phyloP scores from a whole-genome alignment of 2,329 filamentous ascomycete species.

The Colletotrichum cuscutae region DNA sequence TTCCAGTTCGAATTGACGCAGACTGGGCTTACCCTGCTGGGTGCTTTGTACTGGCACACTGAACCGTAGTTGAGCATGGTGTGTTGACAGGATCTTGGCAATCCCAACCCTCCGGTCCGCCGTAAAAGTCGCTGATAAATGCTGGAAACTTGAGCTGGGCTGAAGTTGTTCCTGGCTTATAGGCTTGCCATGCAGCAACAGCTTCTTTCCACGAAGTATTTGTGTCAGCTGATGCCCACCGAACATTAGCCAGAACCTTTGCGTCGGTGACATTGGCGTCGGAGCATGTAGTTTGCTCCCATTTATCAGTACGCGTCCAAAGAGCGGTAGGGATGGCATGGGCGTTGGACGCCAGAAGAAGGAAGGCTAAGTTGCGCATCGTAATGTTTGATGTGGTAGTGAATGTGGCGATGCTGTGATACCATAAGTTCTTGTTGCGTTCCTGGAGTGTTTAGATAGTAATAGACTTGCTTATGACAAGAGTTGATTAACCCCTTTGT shows the following conservation, averaged over 20 bases:
- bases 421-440: neutral
- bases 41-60: constrained; percentile 3
- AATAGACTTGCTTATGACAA: neutral
- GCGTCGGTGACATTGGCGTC: constrained; percentile 22
- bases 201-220: constrained; percentile 10
- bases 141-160: constrained; percentile 6
- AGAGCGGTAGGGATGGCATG: neutral
- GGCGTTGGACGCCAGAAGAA: neutral
- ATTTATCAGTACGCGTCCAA: neutral
- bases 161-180: neutral
- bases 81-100: constrained; percentile 18
- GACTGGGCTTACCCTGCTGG: constrained; percentile 6
- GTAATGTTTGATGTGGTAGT: neutral
- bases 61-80: constrained; percentile 11
- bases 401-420: neutral
- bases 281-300: neutral
- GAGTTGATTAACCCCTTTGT: neutral
- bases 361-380: neutral
- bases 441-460: neutral
- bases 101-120: constrained; percentile 18
- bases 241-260: neutral
- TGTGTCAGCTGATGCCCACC: constrained; percentile 6
- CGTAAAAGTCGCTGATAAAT: constrained; percentile 21
- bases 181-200: constrained; percentile 4
- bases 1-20: too few species aligned